Evolutionary conservation across 192 early-diverging fungal genomes (phyloP), one percentile per base, ranked within the genome.

Genomic region (Kickxella alabastrina): DNA sequence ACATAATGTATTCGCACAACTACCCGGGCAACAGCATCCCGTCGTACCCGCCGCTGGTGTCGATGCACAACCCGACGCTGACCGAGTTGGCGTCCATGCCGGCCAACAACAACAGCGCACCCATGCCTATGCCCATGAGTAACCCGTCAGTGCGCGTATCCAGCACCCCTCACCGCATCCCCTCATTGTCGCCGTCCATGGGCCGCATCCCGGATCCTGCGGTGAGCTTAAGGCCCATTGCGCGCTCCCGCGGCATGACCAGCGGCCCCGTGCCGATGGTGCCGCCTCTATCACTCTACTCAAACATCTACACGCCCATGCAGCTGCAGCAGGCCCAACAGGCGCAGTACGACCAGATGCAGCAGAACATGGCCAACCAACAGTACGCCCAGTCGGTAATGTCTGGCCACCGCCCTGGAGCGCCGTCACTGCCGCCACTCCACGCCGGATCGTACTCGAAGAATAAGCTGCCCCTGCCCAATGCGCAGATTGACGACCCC

Each of bases 281-380:
- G 10, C 45, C 43, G 13, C 60, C 71, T 35, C n/a, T n/a, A n/a
- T n/a, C n/a, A n/a, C 51, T 67, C 39, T 66, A 67, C 49, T 57
- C 63, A 6, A 47, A 47, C 29, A 49, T 74, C 43, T 74, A 74
- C 52, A 63, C 64, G 35, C 59, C 63, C 18, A 17, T 63, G 37
- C 64, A 74, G 46, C 32, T 59, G 8, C 71, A 66, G 64, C 71
- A 65, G 28, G 54, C 58, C 23, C 43, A 59, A 41, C 65, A 66
- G 43, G 55, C 55, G 13, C 45, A 57, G 45, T 27, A 64, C n/a
- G 17, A 22, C 32, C 26, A 34, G n/a, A 27, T 21, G 31, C 40
- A 48, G 38, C 59, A 62, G 50, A 43, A 47, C n/a, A n/a, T n/a
- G n/a, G n/a, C n/a, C n/a, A n/a, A n/a, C n/a, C n/a, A n/a, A n/a